Base-by-base conservation (phyloP, 441 rosid species). In the Dalechampia spathulata region DNA sequence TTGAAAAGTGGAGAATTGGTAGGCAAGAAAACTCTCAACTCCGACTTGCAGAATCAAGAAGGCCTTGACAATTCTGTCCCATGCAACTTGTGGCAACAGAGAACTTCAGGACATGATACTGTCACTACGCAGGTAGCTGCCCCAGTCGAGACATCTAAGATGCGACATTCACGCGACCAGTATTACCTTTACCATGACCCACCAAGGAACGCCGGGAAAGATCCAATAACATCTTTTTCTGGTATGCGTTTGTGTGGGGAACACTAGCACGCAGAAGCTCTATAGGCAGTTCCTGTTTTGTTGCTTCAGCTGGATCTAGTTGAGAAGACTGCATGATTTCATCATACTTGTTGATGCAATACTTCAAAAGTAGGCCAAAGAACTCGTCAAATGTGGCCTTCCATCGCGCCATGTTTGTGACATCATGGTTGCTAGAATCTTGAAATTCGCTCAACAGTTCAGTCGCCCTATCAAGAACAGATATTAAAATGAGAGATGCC, bases 321-420 rank as follows among this genome's bases (percentile, higher is more conserved):
- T 75, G 62, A 59, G 88, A 47, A 34, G 83, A 69, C 75, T 79
- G 93, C 88, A 86, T 83, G 48, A 81, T 72, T 47, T 84, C 57
- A 38, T 91, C 96, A 42, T 81, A 91, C 54, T 85, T 91, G 56
- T 78, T 81, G 51, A 86, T 39, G 42, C 93, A 91, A 56, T 86
- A 86, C 75, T 77, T 86, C 60, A 84, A 73, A 34, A 91, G 88
- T 50, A 86, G 87, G 59, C 67, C 75, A 61, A 85, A 91, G 63
- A 87, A 91, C 65, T 91, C 96, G 46, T 86, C 78, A 57, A 91
- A 91, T 27, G 96, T 79, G 38, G 88, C 90, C 49, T 81, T 85
- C 98, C 98, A 91, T 19, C 82, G 78, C 40, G 78, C 75, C 60
- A 71, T 64, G 54, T 78, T 78, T 25, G 78, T 61, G 52, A 55